Evolutionary conservation across 2,329 filamentous ascomycete genomes (phyloP).

Genomic region (Thelonectria discophora): DNA sequence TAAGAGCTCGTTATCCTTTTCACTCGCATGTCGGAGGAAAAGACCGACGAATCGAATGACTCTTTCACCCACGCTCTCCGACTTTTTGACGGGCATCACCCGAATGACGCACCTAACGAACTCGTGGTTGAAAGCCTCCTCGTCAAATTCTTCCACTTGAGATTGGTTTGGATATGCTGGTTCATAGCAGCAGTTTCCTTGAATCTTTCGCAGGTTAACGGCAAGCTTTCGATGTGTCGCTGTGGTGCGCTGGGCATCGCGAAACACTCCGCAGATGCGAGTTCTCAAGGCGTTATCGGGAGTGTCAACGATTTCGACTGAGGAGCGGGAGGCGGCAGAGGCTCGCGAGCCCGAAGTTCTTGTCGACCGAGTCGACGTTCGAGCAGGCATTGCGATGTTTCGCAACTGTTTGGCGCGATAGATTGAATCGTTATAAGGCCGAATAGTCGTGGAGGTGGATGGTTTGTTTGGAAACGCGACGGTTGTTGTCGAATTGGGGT

Average conservation of each 20-base stretch:
- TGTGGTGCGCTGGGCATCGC: conserved; percentile 86
- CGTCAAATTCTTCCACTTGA: conserved; percentile 74
- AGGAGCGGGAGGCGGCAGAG: conserved; percentile 58
- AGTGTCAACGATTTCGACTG: conserved; percentile 77
- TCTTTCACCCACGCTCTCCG: conserved; percentile 86
- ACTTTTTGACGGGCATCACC: conserved; percentile 88
- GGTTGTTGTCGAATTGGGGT: conserved; percentile 36
- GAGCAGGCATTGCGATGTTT: conserved; percentile 56
- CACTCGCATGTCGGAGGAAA: conserved; percentile 78
- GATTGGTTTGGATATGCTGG: conserved; percentile 61
- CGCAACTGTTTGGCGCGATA: conserved; percentile 14
- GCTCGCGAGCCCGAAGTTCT: conserved; percentile 57
- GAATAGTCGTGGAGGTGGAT: conserved; percentile 16
- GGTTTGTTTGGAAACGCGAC: conserved; percentile 45
- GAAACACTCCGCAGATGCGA: conserved; percentile 77
- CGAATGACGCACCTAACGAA: conserved; percentile 83
- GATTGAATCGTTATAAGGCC: conserved; percentile 9
- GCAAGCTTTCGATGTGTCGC: conserved; percentile 90
- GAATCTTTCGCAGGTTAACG: conserved; percentile 87
- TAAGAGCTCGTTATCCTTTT: conserved; percentile 75
- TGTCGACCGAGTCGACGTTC: conserved; percentile 57
- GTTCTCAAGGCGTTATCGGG: conserved; percentile 75
- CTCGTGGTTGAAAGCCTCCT: conserved; percentile 88
- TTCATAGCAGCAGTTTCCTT: conserved; percentile 82
- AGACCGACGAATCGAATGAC: conserved; percentile 86